Base-by-base conservation (phyloP, 2,329 filamentous ascomycete genomes). In the Colletotrichum graminicola region DNA sequence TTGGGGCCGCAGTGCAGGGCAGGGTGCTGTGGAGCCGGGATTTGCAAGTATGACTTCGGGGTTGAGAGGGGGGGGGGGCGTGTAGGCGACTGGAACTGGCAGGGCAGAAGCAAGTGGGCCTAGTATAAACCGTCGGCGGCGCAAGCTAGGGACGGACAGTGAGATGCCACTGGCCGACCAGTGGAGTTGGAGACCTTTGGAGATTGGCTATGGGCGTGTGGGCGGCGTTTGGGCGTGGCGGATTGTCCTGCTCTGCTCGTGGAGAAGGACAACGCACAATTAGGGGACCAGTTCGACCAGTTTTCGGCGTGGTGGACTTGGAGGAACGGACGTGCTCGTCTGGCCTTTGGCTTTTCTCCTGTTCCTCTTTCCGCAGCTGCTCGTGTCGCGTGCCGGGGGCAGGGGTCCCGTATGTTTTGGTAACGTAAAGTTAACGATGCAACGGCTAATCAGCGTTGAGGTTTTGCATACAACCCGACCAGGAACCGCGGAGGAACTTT, bases 311-410 rank as follows among this genome's bases (percentile, higher is more conserved):
- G 63, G 63, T 45, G 18, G 52, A 10, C 43, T 34, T 51, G 34
- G 68, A 66, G 34, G 68, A 66, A 68, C 65, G 59, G 59, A 71
- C 68, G 68, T 71, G 68, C 68, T 71, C 59, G 68, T 71, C 68
- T 71, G 68, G 66, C 68, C 57, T 71, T 61, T 68, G 23, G 45
- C 32, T 62, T 62, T 52, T 36, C 45, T 36, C 52, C 52, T 36
- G 52, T 21, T 55, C 14, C 26, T 39, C 47, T 12, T 62, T 41
- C n/a, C 32, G 45, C 34, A 49, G 32, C 60, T 62, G 45, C 32
- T 52, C 5, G 68, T 71, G 68, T 68, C 68, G 68, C 60, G 65
- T 68, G 68, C 65, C 52, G 57, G 65, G 64, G 39, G 18, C 68
- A 71, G 68, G 68, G 68, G 54, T 63, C 36, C 52, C 45, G 34